phyloP scores from a whole-genome alignment of 2,329 filamentous ascomycete species.

The Fusarium veterinarium region DNA sequence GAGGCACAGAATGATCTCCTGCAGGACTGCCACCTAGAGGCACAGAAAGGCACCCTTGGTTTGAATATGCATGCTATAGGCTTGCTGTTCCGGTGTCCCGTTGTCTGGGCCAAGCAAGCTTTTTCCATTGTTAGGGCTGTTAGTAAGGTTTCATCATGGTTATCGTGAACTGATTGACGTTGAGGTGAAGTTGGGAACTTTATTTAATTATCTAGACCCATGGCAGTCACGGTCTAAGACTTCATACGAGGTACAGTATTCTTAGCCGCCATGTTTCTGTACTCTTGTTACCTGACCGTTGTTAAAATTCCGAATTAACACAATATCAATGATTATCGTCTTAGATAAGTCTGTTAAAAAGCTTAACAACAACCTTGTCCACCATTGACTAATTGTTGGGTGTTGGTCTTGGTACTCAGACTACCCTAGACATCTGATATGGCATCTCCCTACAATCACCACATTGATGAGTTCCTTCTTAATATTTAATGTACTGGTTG shows the following conservation, averaged over 20 bases:
- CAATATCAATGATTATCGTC: background rate
- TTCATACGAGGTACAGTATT: background rate
- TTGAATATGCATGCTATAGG: slow-evolving; percentile 16
- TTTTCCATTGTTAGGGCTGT: background rate
- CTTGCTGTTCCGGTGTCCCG: slow-evolving; percentile 16
- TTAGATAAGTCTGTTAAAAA: background rate
- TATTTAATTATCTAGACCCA: no score
- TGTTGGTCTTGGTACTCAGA: background rate
- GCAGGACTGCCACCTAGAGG: slow-evolving; percentile 22
- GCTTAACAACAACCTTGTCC: background rate
- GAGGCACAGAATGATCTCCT: slow-evolving; percentile 40
- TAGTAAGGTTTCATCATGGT: background rate
- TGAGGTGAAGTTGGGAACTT: background rate
- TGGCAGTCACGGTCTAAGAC: background rate
- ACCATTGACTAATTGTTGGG: background rate
- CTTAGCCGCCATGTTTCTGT: background rate
- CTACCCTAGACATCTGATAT: slow-evolving; percentile 11
- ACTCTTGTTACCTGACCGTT: background rate
- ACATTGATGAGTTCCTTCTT: background rate
- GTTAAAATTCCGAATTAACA: background rate
- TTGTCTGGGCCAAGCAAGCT: slow-evolving; percentile 9
- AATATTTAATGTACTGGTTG: background rate
- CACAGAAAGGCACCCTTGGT: slow-evolving; percentile 26
- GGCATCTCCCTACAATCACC: background rate
- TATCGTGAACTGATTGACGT: background rate